phyloP scores from a whole-genome alignment of 345 rosid species.

The Euphorbia lathyris region DNA sequence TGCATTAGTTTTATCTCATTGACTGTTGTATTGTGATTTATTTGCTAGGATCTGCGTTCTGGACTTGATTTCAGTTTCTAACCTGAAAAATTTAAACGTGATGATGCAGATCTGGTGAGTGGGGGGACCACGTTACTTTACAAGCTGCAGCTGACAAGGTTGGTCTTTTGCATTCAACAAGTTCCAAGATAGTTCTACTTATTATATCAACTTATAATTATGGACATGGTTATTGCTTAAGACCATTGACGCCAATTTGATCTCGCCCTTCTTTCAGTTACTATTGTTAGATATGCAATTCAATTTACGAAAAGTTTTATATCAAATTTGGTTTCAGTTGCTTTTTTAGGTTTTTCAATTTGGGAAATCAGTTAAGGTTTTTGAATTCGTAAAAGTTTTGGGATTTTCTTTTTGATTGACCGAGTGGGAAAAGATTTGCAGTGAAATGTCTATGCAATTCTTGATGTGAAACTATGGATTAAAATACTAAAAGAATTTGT shows the following conservation, averaged over 20 bases:
- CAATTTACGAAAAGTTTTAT: not conserved
- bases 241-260: no score
- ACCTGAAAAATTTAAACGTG: conserved; percentile 6
- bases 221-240: not conserved
- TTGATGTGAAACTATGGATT: not conserved
- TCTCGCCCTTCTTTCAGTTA: not conserved
- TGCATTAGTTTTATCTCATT: not conserved
- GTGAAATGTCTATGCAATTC: not conserved
- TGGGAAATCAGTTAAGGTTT: not conserved
- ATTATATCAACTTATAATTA: no score
- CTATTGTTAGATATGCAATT: not conserved
- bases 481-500: no score
- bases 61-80: not conserved
- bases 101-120: conserved; percentile 75
- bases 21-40: conserved; percentile 2
- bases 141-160: conserved; percentile 99
- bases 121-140: conserved; percentile 93
- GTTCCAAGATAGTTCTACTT: no score
- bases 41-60: not conserved
- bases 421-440: not conserved
- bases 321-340: not conserved
- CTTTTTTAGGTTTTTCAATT: not conserved
- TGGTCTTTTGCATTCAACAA: conserved; percentile 12
- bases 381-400: not conserved
- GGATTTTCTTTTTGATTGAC: not conserved